Evolutionary conservation across 164 flowering plant species (phyloP).

Genomic region (Cinnamomum micranthum): DNA sequence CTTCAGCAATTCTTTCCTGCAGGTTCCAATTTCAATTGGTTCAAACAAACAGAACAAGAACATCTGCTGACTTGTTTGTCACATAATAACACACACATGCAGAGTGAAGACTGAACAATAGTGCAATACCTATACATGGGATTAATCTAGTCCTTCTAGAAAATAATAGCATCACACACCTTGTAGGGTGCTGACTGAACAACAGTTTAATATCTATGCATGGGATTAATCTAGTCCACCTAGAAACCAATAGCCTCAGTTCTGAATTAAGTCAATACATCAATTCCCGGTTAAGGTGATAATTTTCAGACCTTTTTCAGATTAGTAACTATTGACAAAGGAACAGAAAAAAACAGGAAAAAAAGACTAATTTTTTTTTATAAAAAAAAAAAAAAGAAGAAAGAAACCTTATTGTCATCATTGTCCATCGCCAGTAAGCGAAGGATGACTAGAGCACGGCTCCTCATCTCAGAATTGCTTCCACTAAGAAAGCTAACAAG

Average conservation of each 20-base stretch:
- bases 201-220: not conserved
- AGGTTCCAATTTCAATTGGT: slow-evolving; percentile 4
- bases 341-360: not conserved
- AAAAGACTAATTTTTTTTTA: not conserved
- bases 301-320: not conserved
- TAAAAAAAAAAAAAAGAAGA: not conserved
- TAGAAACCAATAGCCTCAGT: no score
- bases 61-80: not conserved
- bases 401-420: slow-evolving; percentile 57
- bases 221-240: not conserved
- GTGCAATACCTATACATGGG: not conserved
- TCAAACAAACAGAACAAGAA: not conserved
- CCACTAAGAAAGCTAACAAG: slow-evolving; percentile 43
- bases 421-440: slow-evolving; percentile 45
- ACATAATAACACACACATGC: not conserved
- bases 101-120: no score
- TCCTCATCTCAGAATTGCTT: slow-evolving; percentile 44
- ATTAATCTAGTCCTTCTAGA: not conserved
- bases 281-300: not conserved
- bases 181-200: no score
- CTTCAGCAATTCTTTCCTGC: slow-evolving; percentile 55
- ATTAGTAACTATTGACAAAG: not conserved
- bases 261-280: not conserved
- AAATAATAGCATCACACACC: slow-evolving; percentile 3
- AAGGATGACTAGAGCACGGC: slow-evolving; percentile 44